Base-by-base conservation (phyloP, 345 rosid species). In the Eutrema heterophyllum region DNA sequence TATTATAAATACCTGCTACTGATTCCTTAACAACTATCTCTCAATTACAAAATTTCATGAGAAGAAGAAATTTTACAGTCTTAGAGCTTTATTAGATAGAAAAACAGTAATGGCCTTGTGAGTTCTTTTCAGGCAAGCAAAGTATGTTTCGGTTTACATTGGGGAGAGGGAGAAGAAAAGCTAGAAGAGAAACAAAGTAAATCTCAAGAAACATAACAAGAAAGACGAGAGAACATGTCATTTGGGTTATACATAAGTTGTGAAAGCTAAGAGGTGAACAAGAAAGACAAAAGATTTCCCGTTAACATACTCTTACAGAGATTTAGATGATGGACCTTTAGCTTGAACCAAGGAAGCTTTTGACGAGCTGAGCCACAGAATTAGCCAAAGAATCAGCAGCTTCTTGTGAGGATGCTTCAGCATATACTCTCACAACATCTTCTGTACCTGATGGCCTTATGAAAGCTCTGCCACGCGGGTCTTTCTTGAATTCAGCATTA, bases 391-490 rank as follows among this genome's bases (percentile, higher is more conserved):
- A 76, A 64, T 89, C 97, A 18, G 91, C 97, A 76, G 75, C 87
- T 73, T 85, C 96, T 72, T 95, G 92, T 1, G 89, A 85, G 9
- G 94, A 82, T 39, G 99, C 97, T 79, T 95, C 99, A 0, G 99
- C 94, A 81, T 95, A 95, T 11, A 90, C 97, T 18, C 94, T 92
- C 64, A 92, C 68, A 13, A 92, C 97, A 78, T 95, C 99, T 82
- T 95, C 98, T 5, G 99, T 95, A 43, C 97, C 97, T 0, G 98
- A 95, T 15, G 96, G 98, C 48, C 99, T 82, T 32, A 95, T 83
- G 76, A 95, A 95, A 50, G 84, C 88, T 67, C 94, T 85, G 8
- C 99, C 98, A 38, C 63, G 69, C 29, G 61, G 56, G 66, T 83
- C 79, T 51, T 87, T 95, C 26, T 88, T 89, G 29, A 67, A 81